Evolutionary conservation across 1,139 yeast species (phyloP).

Genomic region (Suhomyces terraborum): DNA sequence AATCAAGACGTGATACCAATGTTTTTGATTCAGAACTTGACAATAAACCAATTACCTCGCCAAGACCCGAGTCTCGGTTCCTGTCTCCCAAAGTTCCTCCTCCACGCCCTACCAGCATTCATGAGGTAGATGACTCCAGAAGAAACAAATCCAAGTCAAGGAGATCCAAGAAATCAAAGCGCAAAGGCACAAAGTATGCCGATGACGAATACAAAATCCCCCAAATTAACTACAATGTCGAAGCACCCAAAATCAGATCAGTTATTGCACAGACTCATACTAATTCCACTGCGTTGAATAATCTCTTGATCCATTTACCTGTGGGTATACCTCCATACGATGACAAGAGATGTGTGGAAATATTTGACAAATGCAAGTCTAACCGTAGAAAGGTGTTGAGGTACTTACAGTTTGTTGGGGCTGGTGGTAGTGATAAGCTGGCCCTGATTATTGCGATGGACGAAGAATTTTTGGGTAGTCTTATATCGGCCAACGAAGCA

Average conservation of each 20-base stretch:
- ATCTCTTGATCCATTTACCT: conserved; percentile 61
- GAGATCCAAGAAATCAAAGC: conserved; percentile 10
- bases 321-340: conserved; percentile 60
- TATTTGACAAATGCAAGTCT: conserved; percentile 73
- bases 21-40: conserved; percentile 16
- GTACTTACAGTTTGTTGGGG: conserved; percentile 79
- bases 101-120: conserved; percentile 28
- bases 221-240: conserved; percentile 66
- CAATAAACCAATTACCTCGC: conserved; percentile 10
- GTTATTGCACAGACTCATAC: conserved; percentile 78
- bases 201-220: conserved; percentile 65
- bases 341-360: conserved; percentile 55
- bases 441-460: conserved; percentile 40
- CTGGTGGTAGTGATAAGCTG: conserved; percentile 39
- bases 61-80: conserved; percentile 1
- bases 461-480: conserved; percentile 83
- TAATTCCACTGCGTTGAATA: conserved; percentile 69
- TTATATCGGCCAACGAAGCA: conserved; percentile 87
- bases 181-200: conserved; percentile 37
- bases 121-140: neutral
- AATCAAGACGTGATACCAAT: conserved; percentile 6
- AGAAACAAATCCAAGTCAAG: conserved; percentile 13
- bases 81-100: conserved; percentile 20
- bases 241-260: conserved; percentile 69
- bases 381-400: conserved; percentile 76